Base-by-base conservation (phyloP, 2,329 filamentous ascomycete genomes). In the Reticulascus tulasneorum region DNA sequence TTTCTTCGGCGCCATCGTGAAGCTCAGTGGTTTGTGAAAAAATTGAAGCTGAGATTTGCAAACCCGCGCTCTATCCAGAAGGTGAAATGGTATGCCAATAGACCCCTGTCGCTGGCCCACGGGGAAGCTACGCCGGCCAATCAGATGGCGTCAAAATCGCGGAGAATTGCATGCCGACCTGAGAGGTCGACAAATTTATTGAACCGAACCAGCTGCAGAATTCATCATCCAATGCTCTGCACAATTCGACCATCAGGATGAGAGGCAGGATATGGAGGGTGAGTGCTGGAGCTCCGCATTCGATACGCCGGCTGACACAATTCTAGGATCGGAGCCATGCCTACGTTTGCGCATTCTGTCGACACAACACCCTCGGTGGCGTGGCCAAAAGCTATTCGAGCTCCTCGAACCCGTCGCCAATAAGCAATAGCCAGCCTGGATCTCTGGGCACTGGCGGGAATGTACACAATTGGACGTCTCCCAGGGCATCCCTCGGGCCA, bases 261-360 rank as follows among this genome's bases (percentile, higher is more conserved):
- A 64, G 64, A 56, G 58, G 59, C 47, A 59, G 59, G 44, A 42
- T 56, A 49, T 62, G 57, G 50, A 60, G 60, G 59, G 67, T 67
- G 45, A 41, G 55, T 40, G 6, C 13, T 28, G 7, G 5, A 23
- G 11, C 33, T 3, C 16, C 9, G 19, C n/a, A 23, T 35, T 28
- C 11, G 19, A 20, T 17, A 16, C 7, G 6, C 16, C 12, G 11
- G 20, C 35, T 50, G 33, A 47, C 30, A 35, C 29, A 34, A 25
- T 7, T 37, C 15, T 34, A 66, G 63, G 54, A 57, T 48, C 60
- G 53, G 42, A 50, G 53, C 47, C 55, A 57, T 51, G 53, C 56
- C 32, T 67, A 64, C 49, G 53, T 67, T 33, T 69, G 64, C 59
- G 52, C 59, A 31, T 50, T 56, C 47, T 68, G 64, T 49, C 60